A percentile compares a stretch with the other conserved stretches of the same genome.
Conservation (phyloP, 164 flowering plant genomes). For the Chloranthus sessilifolius region DNA sequence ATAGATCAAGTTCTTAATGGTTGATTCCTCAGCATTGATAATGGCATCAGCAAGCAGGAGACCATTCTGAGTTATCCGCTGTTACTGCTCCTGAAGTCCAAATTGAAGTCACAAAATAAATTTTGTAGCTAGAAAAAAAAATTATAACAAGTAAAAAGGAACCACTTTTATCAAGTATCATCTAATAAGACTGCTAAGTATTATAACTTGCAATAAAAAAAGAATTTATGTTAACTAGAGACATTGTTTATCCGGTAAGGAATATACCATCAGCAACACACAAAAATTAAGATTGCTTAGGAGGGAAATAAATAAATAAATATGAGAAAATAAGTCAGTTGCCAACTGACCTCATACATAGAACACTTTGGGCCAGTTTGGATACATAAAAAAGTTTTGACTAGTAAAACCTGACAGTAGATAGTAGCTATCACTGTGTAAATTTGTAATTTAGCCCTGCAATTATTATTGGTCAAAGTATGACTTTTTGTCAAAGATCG, state of each 20-base stretch:
- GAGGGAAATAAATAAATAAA: background rate
- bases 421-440: no score
- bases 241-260: background rate
- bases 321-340: background rate
- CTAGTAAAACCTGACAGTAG: no score
- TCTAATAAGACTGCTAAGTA: background rate
- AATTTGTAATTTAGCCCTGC: no score
- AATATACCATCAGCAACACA: background rate
- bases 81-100: conserved; percentile 96
- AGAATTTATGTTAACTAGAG: no score
- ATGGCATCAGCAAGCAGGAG: conserved; percentile 72
- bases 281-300: background rate
- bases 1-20: conserved; percentile 68
- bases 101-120: no score
- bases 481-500: no score
- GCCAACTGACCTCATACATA: background rate
- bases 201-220: conserved; percentile 61
- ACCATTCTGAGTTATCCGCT: conserved; percentile 68
- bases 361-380: background rate
- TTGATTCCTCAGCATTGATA: conserved; percentile 65
- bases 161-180: no score
- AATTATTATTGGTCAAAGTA: no score
- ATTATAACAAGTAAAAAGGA: no score
- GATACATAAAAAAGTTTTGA: no score
- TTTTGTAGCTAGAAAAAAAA: no score